Evolutionary conservation across 2,329 filamentous ascomycete genomes (phyloP).

Genomic region (Tolypocladium tropicale): DNA sequence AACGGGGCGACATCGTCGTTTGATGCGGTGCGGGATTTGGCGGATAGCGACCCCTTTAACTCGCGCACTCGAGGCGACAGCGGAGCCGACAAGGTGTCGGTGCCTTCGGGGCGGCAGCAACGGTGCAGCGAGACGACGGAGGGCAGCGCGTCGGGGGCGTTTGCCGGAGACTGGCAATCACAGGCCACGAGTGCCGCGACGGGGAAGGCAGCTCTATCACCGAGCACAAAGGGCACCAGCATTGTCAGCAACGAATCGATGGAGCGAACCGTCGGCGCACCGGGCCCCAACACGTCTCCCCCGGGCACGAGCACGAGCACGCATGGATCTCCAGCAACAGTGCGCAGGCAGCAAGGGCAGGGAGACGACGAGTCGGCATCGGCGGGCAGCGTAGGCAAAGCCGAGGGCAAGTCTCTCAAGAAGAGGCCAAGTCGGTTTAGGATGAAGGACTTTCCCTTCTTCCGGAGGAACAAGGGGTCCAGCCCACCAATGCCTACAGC

Average conservation of each 20-base stretch:
- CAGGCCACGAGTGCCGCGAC: constrained; percentile 54
- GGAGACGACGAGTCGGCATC: constrained; percentile 21
- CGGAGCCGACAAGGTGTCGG: constrained; percentile 21
- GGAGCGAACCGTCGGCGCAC: constrained; percentile 37
- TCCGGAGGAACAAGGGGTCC: constrained; percentile 40
- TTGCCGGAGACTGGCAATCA: constrained; percentile 49
- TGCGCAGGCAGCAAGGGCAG: constrained; percentile 11
- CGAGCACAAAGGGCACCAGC: constrained; percentile 56
- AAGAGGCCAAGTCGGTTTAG: constrained; percentile 55
- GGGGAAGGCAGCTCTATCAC: constrained; percentile 53
- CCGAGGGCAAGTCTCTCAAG: constrained; percentile 40
- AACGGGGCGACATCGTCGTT: constrained; percentile 35
- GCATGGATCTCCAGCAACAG: constrained; percentile 15
- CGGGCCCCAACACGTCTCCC: constrained; percentile 26
- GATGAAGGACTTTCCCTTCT: constrained; percentile 50
- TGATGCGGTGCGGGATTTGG: constrained; percentile 36
- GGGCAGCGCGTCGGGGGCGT: constrained; percentile 43
- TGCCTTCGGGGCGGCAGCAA: constrained; percentile 39
- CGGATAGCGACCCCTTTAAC: constrained; percentile 39
- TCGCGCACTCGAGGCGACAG: constrained; percentile 20
- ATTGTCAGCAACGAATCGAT: constrained; percentile 51
- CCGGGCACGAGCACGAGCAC: constrained; percentile 18
- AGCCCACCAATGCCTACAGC: constrained; percentile 20
- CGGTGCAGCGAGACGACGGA: constrained; percentile 53
- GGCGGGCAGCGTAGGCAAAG: constrained; percentile 34